phyloP scores from a whole-genome alignment of 441 rosid genomes.

The Erysimum pusillum region DNA sequence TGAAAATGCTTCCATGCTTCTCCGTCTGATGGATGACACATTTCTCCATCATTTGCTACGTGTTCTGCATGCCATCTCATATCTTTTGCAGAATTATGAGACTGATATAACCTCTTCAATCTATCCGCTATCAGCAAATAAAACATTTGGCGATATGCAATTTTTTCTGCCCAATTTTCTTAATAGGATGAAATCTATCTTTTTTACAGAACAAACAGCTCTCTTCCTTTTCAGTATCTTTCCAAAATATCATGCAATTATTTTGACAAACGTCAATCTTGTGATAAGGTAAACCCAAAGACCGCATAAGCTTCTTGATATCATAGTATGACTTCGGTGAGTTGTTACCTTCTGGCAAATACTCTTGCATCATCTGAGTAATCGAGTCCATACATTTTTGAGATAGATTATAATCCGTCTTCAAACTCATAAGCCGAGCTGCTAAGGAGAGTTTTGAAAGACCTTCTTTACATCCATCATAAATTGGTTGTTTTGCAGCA shows the following conservation, averaged over 20 bases:
- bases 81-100: not conserved
- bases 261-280: not conserved
- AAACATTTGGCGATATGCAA: not conserved
- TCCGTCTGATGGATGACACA: constrained; percentile 7
- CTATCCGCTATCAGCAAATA: not conserved
- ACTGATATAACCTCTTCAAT: not conserved
- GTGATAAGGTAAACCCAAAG: constrained; percentile 56
- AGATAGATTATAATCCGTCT: not conserved
- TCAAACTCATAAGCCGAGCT: constrained; percentile 20
- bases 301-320: not conserved
- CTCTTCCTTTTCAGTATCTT: not conserved
- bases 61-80: constrained; percentile 23
- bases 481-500: not conserved
- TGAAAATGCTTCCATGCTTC: constrained; percentile 4
- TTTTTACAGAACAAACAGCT: not conserved
- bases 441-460: not conserved
- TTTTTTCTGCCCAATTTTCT: not conserved
- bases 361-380: not conserved
- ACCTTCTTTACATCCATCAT: constrained; percentile 15
- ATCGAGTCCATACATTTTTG: constrained; percentile 11
- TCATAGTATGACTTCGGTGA: not conserved
- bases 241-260: constrained; percentile 17
- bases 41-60: not conserved
- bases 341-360: not conserved
- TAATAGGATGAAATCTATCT: not conserved